These are phyloP conservation scores for Fusarium buharicum DNA, from an alignment of 2,329 filamentous ascomycete genomes.

Conservation along the genomic window DNA sequence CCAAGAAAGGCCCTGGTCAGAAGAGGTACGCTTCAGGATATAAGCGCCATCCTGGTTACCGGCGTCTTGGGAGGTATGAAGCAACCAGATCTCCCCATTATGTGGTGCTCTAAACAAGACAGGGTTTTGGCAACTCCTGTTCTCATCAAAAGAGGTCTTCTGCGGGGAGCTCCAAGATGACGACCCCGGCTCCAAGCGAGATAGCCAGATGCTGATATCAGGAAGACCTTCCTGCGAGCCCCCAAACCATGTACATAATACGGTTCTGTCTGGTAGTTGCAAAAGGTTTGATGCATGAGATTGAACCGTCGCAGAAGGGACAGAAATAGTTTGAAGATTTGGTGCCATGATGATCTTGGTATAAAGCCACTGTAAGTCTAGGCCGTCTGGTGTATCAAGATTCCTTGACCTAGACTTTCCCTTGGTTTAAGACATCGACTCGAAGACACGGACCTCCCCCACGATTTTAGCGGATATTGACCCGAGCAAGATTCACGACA, in stretches of 20 bases:
- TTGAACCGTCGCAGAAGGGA: conserved; percentile 55
- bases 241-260: conserved; percentile 58
- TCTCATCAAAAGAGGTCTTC: conserved; percentile 53
- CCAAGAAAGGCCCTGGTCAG: conserved; percentile 53
- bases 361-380: not conserved
- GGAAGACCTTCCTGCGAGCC: conserved; percentile 57
- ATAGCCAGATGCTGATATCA: conserved; percentile 57
- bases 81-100: conserved; percentile 52
- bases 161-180: conserved; percentile 48
- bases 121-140: conserved; percentile 58
- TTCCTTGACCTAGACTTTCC: not conserved
- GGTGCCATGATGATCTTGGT: conserved; percentile 3
- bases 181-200: conserved; percentile 48
- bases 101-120: conserved; percentile 53
- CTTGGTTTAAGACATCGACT: conserved; percentile 1
- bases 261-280: conserved; percentile 52
- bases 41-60: conserved; percentile 57
- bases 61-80: conserved; percentile 57
- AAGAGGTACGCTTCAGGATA: conserved; percentile 51
- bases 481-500: conserved; percentile 1
- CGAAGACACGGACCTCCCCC: not conserved
- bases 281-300: conserved; percentile 59
- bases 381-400: not conserved
- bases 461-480: conserved; percentile 12
- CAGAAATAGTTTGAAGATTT: conserved; percentile 23